Evolutionary conservation across 2,329 filamentous ascomycete genomes (phyloP).

Genomic region (Scleromitrula shiraiana): DNA sequence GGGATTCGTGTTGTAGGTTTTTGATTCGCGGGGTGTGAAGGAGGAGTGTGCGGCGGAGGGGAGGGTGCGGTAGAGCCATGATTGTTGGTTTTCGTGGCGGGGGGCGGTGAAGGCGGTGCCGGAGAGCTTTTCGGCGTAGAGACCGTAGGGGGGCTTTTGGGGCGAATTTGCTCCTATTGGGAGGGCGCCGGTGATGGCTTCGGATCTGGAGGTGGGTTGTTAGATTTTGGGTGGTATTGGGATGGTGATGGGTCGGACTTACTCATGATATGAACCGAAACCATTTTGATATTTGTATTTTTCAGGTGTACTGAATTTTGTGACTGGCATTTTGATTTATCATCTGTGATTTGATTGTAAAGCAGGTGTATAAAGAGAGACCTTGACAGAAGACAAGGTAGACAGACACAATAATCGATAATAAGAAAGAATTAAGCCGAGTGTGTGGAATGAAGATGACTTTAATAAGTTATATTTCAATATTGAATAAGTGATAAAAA

Average conservation of each 20-base stretch:
- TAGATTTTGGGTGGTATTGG: conserved; percentile 1
- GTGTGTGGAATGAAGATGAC: too few relatives aligned
- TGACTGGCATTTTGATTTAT: conserved; percentile 48
- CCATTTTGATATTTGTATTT: conserved; percentile 62
- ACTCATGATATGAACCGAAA: conserved; percentile 63
- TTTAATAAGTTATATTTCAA: too few relatives aligned
- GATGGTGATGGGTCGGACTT: conserved; percentile 12
- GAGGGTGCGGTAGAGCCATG: conserved; percentile 50
- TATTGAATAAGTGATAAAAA: too few relatives aligned
- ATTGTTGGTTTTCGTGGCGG: conserved; percentile 46
- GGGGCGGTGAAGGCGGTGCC: conserved; percentile 51
- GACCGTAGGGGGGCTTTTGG: conserved; percentile 58
- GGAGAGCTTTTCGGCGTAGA: conserved; percentile 60
- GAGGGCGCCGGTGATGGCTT: conserved; percentile 57
- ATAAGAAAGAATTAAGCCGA: too few relatives aligned
- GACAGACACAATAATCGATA: too few relatives aligned
- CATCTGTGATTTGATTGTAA: not conserved
- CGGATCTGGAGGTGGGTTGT: conserved; percentile 39
- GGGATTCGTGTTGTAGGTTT: conserved; percentile 37
- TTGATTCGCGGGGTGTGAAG: conserved; percentile 37
- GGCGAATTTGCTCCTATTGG: conserved; percentile 61
- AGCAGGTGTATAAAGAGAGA: not conserved
- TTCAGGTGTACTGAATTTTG: conserved; percentile 53
- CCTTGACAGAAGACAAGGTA: too few relatives aligned
- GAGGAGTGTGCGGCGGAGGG: conserved; percentile 45